Percentiles rank a stretch among this genome's conserved stretches.
These are phyloP conservation scores for Colletotrichum abscissum DNA, from an alignment of 2,329 filamentous ascomycete genomes.

Conservation along the genomic window DNA sequence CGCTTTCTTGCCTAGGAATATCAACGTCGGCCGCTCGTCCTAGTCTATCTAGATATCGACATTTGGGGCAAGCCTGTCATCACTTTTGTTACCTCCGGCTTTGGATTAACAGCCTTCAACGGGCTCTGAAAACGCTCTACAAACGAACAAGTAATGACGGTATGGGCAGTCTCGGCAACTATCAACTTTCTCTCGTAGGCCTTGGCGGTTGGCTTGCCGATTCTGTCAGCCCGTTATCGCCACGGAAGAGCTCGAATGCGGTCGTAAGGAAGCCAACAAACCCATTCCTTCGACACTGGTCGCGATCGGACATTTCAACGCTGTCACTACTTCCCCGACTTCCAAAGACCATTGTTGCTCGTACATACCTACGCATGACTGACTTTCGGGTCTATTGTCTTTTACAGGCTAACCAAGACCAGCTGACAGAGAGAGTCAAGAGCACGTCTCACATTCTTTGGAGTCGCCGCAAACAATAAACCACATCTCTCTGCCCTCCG, in stretches of 20 bases:
- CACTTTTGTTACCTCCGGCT: not conserved
- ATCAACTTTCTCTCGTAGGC: not conserved
- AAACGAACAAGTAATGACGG: not conserved
- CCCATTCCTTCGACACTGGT: not conserved
- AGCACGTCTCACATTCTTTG: conserved; percentile 16
- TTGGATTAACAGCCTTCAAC: conserved; percentile 6
- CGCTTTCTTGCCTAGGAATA: not conserved
- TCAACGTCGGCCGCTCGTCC: not conserved
- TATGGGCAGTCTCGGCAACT: not conserved
- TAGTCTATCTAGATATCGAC: not conserved
- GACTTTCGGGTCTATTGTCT: conserved; percentile 12
- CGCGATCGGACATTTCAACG: not conserved
- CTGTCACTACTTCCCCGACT: not conserved
- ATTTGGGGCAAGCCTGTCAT: not conserved
- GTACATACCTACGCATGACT: not conserved
- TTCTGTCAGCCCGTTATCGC: not conserved
- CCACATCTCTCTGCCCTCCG: conserved; percentile 7
- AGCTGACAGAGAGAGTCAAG: not conserved
- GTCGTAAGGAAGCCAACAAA: not conserved
- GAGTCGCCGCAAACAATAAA: conserved; percentile 15
- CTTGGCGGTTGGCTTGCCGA: not conserved
- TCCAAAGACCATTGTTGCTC: not conserved
- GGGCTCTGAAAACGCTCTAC: conserved; percentile 16
- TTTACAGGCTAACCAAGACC: not conserved
- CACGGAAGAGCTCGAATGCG: not conserved